phyloP scores from a whole-genome alignment of 2,329 filamentous ascomycete genomes.

The Diplodia mutila region DNA sequence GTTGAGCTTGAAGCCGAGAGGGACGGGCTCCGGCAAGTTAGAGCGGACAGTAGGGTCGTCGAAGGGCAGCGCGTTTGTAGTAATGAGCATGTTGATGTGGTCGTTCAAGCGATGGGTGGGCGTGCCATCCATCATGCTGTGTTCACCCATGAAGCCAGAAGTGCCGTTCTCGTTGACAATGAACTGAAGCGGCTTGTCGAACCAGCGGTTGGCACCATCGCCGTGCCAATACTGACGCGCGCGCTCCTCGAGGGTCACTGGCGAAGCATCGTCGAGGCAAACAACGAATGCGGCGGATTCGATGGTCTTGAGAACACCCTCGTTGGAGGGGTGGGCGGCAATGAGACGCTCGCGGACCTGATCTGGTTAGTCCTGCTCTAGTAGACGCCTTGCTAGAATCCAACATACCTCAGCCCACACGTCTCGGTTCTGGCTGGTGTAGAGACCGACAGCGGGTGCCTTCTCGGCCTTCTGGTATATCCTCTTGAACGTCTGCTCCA shows the following conservation, averaged over 20 bases:
- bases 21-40: conserved; percentile 77
- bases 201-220: conserved; percentile 94
- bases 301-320: conserved; percentile 74
- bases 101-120: conserved; percentile 97
- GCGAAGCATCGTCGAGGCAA: conserved; percentile 88
- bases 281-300: conserved; percentile 89
- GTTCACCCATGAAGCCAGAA: conserved; percentile 96
- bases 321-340: conserved; percentile 77
- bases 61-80: conserved; percentile 92
- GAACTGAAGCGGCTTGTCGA: conserved; percentile 97
- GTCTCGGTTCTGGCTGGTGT: conserved; percentile 93
- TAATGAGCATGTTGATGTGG: conserved; percentile 88
- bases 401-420: conserved; percentile 75
- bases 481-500: conserved; percentile 85
- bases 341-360: conserved; percentile 71
- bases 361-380: conserved; percentile 16
- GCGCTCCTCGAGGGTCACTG: conserved; percentile 93
- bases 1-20: conserved; percentile 78
- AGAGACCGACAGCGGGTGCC: conserved; percentile 74
- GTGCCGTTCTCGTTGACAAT: conserved; percentile 98
- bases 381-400: background rate
- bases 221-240: conserved; percentile 98
- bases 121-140: conserved; percentile 99
- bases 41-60: conserved; percentile 77
- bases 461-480: conserved; percentile 79